These are phyloP conservation scores for Mortierella sp. DNA, from an alignment of 371 early-diverging fungal genomes.

Conservation along the genomic window DNA sequence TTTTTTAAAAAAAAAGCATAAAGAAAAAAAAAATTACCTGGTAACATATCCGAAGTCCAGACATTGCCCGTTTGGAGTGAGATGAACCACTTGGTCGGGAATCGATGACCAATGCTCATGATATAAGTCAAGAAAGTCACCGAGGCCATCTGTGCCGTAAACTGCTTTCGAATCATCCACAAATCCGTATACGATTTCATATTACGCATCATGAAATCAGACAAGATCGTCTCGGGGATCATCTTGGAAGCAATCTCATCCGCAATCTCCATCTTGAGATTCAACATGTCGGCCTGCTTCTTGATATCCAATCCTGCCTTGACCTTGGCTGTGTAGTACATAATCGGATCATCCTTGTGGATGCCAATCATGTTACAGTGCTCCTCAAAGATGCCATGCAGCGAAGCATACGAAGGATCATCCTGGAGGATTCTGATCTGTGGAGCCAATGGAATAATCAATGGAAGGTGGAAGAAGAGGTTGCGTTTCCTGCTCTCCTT, in stretches of 20 bases:
- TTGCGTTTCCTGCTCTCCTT: constrained; percentile 84
- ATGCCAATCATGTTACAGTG: constrained; percentile 75
- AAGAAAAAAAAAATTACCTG: constrained; percentile 60
- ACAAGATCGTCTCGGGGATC: constrained; percentile 86
- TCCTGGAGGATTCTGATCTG: constrained; percentile 94
- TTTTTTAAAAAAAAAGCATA: constrained; percentile 18
- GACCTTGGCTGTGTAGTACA: constrained; percentile 76
- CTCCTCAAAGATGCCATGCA: constrained; percentile 90
- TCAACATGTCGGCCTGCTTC: constrained; percentile 68
- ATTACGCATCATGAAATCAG: constrained; percentile 73
- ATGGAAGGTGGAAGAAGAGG: constrained; percentile 90
- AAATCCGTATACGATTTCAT: constrained; percentile 86
- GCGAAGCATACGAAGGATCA: constrained; percentile 85
- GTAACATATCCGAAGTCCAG: constrained; percentile 82
- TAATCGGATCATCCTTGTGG: constrained; percentile 84
- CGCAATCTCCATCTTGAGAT: constrained; percentile 83
- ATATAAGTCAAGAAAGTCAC: constrained; percentile 91
- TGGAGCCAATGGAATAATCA: constrained; percentile 92
- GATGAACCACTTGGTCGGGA: constrained; percentile 90
- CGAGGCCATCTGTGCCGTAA: constrained; percentile 90
- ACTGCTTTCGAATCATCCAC: constrained; percentile 94
- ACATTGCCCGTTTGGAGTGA: constrained; percentile 84
- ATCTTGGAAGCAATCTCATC: constrained; percentile 79
- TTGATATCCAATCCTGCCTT: constrained; percentile 59
- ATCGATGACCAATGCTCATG: constrained; percentile 86